Evolutionary conservation across 805 yeast genomes (phyloP).

Genomic region (Metschnikowia reukaufii): DNA sequence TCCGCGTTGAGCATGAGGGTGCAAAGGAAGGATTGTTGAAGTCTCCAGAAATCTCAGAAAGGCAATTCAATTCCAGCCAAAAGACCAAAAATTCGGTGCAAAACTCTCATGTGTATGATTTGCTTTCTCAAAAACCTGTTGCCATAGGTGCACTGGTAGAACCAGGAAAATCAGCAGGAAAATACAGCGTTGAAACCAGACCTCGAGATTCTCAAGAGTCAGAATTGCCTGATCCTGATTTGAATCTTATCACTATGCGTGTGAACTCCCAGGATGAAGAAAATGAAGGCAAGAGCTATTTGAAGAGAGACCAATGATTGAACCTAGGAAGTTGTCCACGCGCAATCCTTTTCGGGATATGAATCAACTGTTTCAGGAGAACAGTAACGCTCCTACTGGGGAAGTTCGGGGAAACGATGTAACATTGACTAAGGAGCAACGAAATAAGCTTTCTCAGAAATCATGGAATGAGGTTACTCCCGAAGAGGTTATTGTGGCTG

Average conservation of each 20-base stretch:
- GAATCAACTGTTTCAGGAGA: background rate
- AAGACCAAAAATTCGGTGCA: background rate
- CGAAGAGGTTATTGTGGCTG: background rate
- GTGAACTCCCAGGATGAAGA: background rate
- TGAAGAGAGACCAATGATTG: background rate
- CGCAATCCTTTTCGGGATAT: constrained; percentile 4
- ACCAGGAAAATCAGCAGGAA: background rate
- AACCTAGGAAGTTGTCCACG: background rate
- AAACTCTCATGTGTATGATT: background rate
- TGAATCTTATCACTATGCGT: background rate
- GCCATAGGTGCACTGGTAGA: background rate
- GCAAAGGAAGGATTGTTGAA: background rate
- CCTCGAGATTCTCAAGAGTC: background rate
- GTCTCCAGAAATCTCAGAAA: background rate
- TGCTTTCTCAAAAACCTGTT: background rate
- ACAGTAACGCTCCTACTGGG: background rate
- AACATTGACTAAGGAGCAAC: background rate
- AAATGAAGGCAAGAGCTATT: background rate
- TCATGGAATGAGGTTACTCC: constrained; percentile 1
- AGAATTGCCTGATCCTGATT: background rate
- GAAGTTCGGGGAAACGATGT: background rate
- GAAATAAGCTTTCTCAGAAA: background rate
- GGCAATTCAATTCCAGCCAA: background rate
- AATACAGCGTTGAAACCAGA: background rate
- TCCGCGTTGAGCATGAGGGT: background rate